Conservation (phyloP, 139 green algal genomes). For the Chlorella sp. region DNA sequence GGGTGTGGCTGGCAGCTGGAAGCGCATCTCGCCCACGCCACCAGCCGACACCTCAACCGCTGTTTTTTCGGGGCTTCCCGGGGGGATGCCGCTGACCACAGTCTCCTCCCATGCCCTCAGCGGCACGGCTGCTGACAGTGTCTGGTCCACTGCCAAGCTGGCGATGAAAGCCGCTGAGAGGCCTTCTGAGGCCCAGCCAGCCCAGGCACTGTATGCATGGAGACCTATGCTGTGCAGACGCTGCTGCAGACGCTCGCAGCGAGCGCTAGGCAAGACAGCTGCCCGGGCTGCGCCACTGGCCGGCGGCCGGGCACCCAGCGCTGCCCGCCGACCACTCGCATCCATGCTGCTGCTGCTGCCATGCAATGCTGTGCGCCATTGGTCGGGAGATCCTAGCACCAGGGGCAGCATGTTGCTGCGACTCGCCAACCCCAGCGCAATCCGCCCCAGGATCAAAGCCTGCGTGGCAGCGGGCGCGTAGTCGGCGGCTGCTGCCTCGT, state of each 20-base stretch:
- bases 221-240: conserved; percentile 20
- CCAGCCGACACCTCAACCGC: neutral
- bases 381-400: conserved; percentile 50
- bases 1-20: conserved; percentile 80
- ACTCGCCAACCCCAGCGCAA: conserved; percentile 24
- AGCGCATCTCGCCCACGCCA: conserved; percentile 79
- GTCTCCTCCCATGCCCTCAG: conserved; percentile 78
- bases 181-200: conserved; percentile 67
- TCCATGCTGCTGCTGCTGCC: neutral
- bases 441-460: conserved; percentile 69
- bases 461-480: conserved; percentile 54
- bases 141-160: conserved; percentile 43
- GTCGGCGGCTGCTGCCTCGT: neutral
- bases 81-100: conserved; percentile 10
- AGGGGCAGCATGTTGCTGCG: conserved; percentile 42
- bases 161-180: conserved; percentile 37
- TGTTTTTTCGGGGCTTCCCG: neutral
- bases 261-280: conserved; percentile 1
- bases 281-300: conserved; percentile 29
- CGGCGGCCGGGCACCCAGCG: neutral
- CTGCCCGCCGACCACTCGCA: neutral
- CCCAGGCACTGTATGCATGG: conserved; percentile 68
- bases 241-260: conserved; percentile 44
- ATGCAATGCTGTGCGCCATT: conserved; percentile 37
- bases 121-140: conserved; percentile 49